Conservation (phyloP, 352 stramenopile species). For the Aphanomyces euteiches region DNA sequence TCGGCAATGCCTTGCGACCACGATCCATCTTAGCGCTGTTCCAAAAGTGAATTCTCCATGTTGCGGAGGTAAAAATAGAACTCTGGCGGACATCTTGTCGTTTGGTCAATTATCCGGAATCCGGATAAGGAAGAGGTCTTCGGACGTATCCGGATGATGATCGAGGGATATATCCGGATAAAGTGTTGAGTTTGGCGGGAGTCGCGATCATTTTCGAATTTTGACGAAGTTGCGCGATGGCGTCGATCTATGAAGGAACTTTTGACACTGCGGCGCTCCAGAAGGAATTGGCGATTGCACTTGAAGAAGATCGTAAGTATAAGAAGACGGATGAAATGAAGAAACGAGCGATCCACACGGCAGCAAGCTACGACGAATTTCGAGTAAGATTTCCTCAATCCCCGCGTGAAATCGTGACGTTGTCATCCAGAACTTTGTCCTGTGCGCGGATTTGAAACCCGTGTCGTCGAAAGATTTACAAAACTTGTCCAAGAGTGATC, state of each 20-base stretch:
- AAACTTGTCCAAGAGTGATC: constrained; percentile 48
- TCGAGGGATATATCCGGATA: too few species aligned
- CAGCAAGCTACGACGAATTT: constrained; percentile 82
- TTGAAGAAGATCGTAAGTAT: constrained; percentile 80
- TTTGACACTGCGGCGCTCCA: constrained; percentile 76
- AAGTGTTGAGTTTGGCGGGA: too few species aligned
- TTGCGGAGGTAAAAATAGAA: background rate
- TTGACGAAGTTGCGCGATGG: constrained; percentile 30
- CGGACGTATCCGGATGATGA: background rate
- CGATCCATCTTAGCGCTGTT: constrained; percentile 53
- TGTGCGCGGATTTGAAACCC: constrained; percentile 78
- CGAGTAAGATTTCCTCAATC: constrained; percentile 42
- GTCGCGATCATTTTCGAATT: too few species aligned
- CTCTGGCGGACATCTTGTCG: background rate
- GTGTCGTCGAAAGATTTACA: constrained; percentile 69
- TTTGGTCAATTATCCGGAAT: constrained; percentile 1
- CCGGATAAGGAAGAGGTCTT: background rate
- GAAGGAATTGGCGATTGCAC: constrained; percentile 58
- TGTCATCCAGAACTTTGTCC: constrained; percentile 63
- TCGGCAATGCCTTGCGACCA: constrained; percentile 79
- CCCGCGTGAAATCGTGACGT: too few species aligned
- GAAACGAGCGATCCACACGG: constrained; percentile 83
- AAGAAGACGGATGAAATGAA: constrained; percentile 84
- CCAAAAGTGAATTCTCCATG: background rate
- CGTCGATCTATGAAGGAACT: constrained; percentile 69